Evolutionary conservation across 2,329 filamentous ascomycete species (phyloP), one percentile per base, ranked within the genome.

Genomic region (Mycocentrospora acerina): DNA sequence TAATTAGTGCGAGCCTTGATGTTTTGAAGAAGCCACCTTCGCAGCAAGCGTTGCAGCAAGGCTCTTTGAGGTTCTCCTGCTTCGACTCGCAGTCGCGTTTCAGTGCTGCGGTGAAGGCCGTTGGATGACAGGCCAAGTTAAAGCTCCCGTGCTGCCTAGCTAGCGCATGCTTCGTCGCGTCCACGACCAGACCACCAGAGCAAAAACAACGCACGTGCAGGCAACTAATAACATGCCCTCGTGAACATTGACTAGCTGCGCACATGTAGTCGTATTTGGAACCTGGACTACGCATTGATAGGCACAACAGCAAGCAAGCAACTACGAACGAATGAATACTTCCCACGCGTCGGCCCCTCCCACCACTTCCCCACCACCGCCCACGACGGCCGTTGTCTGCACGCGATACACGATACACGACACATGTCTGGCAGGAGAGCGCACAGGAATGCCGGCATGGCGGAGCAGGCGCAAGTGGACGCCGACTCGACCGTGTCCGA

Each of bases 291-390:
- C 37, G 13, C 29, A 40, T 18, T 48, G 51, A 30, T 48, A 59
- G 59, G 58, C 37, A 40, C 26, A 28, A 27, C 30, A 29, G 24
- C 32, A 24, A 36, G 33, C 35, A 24, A 7, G 18, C 28, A 28
- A 37, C 31, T 35, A 37, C 45, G 42, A 40, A 32, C 49, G 39
- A 44, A 65, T 67, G 62, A 63, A 48, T 51, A 56, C 5, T 9
- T 9, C 5, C 5, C 19, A 22, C 60, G 59, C 60, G 62, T 46
- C 59, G 54, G 45, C 56, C 58, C 42, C 58, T 57, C 54, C 55
- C 62, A 37, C 51, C 61, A 24, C 48, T 60, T 40, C 53, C 61
- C 59, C n/a, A n/a, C n/a, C n/a, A n/a, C n/a, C n/a, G n/a, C n/a
- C n/a, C n/a, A n/a, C n/a, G n/a, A n/a, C n/a, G n/a, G n/a, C 56